These are phyloP conservation scores for Niveomyces coronatus DNA, from an alignment of 2,329 filamentous ascomycete genomes.

Conservation along the genomic window DNA sequence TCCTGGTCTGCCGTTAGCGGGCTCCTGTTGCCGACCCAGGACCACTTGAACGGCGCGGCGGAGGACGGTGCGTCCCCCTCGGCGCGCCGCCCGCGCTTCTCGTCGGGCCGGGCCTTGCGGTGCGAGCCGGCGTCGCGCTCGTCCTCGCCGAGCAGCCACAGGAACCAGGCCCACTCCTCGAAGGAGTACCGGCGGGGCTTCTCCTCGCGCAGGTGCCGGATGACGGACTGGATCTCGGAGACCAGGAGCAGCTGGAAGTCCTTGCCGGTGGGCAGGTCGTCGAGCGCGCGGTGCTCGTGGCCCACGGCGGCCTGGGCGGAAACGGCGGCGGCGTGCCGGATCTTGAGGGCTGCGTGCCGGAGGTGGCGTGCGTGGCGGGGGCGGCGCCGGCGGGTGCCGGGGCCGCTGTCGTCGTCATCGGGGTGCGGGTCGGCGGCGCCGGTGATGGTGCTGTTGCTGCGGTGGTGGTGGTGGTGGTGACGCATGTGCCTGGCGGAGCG, in stretches of 20 bases:
- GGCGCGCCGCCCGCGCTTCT: constrained; percentile 11
- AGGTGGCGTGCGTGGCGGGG: background rate
- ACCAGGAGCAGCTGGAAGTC: constrained; percentile 58
- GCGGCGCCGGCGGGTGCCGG: background rate
- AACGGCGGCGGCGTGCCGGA: constrained; percentile 7
- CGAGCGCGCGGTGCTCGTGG: constrained; percentile 24
- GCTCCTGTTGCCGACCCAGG: constrained; percentile 60
- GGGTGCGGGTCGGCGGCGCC: constrained; percentile 1
- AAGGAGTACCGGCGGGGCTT: constrained; percentile 60
- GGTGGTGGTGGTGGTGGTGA: background rate
- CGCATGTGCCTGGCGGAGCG: background rate
- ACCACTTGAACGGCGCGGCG: constrained; percentile 41
- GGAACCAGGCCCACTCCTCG: constrained; percentile 79
- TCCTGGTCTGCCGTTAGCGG: constrained; percentile 59
- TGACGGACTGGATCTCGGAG: constrained; percentile 57
- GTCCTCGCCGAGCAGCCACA: constrained; percentile 63
- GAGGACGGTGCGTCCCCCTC: constrained; percentile 6
- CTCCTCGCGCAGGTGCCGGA: constrained; percentile 47
- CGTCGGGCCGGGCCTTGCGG: constrained; percentile 25
- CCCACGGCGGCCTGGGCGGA: constrained; percentile 14
- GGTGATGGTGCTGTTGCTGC: background rate
- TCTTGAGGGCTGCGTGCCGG: background rate
- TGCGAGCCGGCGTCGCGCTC: constrained; percentile 42
- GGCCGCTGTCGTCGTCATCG: too few species aligned
- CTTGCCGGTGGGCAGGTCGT: constrained; percentile 30